Percentiles rank a stretch among this genome's conserved stretches.
Conservation (phyloP, 1,284 basidiomycete genomes). For the Pyrrhoderma noxium region DNA sequence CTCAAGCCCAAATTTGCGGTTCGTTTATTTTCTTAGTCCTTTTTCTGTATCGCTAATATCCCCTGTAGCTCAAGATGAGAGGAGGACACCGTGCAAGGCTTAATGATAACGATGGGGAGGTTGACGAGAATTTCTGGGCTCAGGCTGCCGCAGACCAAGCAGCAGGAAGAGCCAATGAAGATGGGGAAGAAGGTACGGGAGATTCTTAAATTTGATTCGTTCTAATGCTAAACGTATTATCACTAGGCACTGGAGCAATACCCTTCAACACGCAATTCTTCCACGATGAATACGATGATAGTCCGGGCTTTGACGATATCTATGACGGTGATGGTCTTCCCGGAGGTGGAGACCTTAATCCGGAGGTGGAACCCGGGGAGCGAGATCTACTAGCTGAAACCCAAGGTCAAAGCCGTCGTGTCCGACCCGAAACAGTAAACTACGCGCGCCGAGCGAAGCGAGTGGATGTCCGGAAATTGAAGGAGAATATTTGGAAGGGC, state of each 20-base stretch:
- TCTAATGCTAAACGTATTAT: constrained; percentile 25
- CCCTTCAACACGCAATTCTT: constrained; percentile 98
- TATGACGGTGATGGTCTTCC: constrained; percentile 37
- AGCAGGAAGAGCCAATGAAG: constrained; percentile 45
- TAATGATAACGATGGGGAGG: constrained; percentile 68
- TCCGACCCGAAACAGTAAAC: constrained; percentile 86
- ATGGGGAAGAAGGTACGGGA: constrained; percentile 53
- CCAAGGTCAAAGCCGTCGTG: constrained; percentile 70
- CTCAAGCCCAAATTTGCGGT: constrained; percentile 93
- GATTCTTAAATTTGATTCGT: constrained; percentile 20
- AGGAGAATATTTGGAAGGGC: constrained; percentile 97
- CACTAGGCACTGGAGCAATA: constrained; percentile 42
- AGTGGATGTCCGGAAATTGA: constrained; percentile 93
- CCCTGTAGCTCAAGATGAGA: constrained; percentile 71
- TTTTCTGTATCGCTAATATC: constrained; percentile 8
- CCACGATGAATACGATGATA: constrained; percentile 86
- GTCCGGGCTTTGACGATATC: constrained; percentile 67
- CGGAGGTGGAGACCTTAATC: constrained; percentile 31
- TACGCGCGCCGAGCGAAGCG: constrained; percentile 95
- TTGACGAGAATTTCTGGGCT: constrained; percentile 95
- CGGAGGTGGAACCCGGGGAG: constrained; percentile 56
- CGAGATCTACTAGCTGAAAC: constrained; percentile 83
- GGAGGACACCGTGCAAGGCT: constrained; percentile 47
- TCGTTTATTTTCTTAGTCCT: constrained; percentile 24
- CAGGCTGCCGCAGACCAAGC: constrained; percentile 80